Evolutionary conservation across 2,329 filamentous ascomycete species (phyloP).

Genomic region (Arthrobotrys musiformis): DNA sequence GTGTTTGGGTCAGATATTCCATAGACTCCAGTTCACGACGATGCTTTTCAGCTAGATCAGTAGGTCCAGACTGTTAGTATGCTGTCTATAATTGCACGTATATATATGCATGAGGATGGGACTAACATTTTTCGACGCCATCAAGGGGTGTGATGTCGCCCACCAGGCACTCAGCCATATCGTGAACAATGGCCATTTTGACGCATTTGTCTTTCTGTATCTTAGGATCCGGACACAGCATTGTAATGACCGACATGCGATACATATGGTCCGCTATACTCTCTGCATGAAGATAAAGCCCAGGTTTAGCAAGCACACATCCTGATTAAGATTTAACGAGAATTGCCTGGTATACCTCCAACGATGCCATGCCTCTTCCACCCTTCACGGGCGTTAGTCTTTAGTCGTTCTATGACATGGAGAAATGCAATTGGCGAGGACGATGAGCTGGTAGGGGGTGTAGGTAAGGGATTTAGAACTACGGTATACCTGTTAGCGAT

Average conservation of each 20-base stretch:
- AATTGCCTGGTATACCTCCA: constrained; percentile 53
- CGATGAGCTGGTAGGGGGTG: constrained; percentile 71
- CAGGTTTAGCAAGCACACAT: not conserved
- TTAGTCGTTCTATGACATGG: constrained; percentile 90
- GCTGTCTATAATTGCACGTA: not conserved
- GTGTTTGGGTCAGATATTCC: constrained; percentile 81
- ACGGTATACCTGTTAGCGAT: constrained; percentile 20
- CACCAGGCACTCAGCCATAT: constrained; percentile 95
- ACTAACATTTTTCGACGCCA: constrained; percentile 73
- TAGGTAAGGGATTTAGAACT: constrained; percentile 75
- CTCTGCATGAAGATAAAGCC: constrained; percentile 66
- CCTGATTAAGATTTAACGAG: too few relatives aligned
- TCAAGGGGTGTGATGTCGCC: constrained; percentile 97
- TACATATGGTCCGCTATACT: constrained; percentile 99
- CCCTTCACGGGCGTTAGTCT: constrained; percentile 95
- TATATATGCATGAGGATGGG: not conserved
- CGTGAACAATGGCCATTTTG: constrained; percentile 94
- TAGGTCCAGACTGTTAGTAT: constrained; percentile 56
- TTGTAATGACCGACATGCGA: constrained; percentile 95
- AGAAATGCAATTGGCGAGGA: constrained; percentile 88
- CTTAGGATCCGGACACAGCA: constrained; percentile 81
- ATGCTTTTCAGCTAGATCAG: constrained; percentile 74
- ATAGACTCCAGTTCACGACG: constrained; percentile 88
- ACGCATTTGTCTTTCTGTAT: constrained; percentile 84
- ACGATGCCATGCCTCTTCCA: constrained; percentile 88